Percentiles rank a stretch among this genome's conserved stretches.
These are phyloP conservation scores for Ogataea salicorniae DNA, from an alignment of 805 yeast genomes.

Conservation along the genomic window DNA sequence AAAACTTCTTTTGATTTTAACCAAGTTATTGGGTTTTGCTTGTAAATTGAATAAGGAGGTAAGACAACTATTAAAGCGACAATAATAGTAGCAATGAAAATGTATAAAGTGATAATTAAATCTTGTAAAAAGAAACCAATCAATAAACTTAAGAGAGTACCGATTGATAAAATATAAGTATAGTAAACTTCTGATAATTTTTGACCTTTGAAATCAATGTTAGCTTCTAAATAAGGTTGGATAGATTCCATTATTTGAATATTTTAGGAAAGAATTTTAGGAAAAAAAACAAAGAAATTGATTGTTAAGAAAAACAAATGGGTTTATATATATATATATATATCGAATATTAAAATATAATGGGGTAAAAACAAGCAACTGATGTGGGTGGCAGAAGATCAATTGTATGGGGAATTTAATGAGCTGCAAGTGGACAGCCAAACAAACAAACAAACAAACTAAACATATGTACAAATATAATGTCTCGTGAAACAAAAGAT, in stretches of 20 bases:
- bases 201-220: constrained; percentile 54
- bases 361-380: no score
- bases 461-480: no score
- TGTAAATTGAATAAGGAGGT: constrained; percentile 59
- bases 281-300: no score
- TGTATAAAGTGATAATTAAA: constrained; percentile 33
- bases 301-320: no score
- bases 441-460: no score
- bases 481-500: no score
- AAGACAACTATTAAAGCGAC: constrained; percentile 36
- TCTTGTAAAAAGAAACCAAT: constrained; percentile 47
- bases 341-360: no score
- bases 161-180: constrained; percentile 23
- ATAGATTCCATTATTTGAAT: constrained; percentile 15
- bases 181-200: constrained; percentile 33
- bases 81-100: constrained; percentile 34
- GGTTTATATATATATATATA: no score
- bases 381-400: no score
- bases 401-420: no score
- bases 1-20: constrained; percentile 20
- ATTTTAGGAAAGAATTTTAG: no score
- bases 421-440: no score
- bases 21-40: constrained; percentile 45
- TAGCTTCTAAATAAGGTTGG: constrained; percentile 20
- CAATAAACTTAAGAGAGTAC: constrained; percentile 37